A percentile compares a stretch with the other conserved stretches of the same genome.
These are phyloP conservation scores for Leishmania major DNA, from an alignment of 208 protist genomes.

Conservation along the genomic window DNA sequence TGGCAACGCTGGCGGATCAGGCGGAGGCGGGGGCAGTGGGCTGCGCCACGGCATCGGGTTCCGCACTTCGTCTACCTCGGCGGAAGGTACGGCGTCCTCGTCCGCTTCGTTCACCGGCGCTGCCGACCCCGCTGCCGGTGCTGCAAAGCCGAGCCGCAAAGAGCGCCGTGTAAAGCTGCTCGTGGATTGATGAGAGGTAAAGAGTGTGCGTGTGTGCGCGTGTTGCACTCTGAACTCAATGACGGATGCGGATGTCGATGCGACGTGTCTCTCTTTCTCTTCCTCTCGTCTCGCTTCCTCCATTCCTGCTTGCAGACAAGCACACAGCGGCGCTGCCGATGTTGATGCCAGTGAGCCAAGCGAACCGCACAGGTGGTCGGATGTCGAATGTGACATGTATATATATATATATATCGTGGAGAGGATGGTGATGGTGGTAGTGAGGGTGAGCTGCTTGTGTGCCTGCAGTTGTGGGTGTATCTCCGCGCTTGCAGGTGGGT, in stretches of 20 bases:
- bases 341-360: not conserved
- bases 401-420: not conserved
- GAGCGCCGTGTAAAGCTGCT: slow-evolving; percentile 60
- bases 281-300: not conserved
- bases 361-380: not conserved
- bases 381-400: not conserved
- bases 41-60: slow-evolving; percentile 50
- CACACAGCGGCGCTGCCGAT: too few relatives aligned
- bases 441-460: not conserved
- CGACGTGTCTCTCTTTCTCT: not conserved
- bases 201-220: not conserved
- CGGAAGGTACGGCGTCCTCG: not conserved
- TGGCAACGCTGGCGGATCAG: not conserved
- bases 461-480: slow-evolving; percentile 3
- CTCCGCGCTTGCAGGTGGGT: not conserved
- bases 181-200: slow-evolving; percentile 36
- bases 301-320: not conserved
- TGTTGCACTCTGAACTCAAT: not conserved
- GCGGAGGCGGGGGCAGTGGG: slow-evolving; percentile 17
- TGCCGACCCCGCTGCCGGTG: not conserved
- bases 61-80: slow-evolving; percentile 22
- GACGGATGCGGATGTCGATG: not conserved
- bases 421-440: not conserved
- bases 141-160: slow-evolving; percentile 19
- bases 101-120: not conserved